Evolutionary conservation across 177 flowering plant genomes (phyloP).

Genomic region (Vitis hybrid): DNA sequence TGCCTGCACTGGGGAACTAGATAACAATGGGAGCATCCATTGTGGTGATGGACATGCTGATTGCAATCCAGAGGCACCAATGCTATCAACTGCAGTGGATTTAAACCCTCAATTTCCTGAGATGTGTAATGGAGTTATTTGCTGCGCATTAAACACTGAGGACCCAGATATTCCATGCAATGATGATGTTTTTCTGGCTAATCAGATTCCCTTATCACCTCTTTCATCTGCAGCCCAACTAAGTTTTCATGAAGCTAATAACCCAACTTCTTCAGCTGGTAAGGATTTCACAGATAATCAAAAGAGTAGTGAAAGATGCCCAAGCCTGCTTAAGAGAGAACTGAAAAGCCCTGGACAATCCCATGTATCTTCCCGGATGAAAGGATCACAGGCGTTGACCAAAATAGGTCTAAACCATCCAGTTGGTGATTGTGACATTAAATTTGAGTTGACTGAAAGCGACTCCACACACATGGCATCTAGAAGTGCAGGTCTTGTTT

Average conservation of each 20-base stretch:
- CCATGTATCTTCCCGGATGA: constrained; percentile 21
- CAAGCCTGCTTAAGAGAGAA: constrained; percentile 20
- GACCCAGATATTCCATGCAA: constrained; percentile 82
- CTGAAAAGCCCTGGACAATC: constrained; percentile 21
- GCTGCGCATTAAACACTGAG: constrained; percentile 71
- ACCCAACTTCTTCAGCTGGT: constrained; percentile 18
- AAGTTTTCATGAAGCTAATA: constrained; percentile 16
- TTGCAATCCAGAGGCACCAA: constrained; percentile 26
- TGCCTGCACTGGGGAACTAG: constrained; percentile 22
- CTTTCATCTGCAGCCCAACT: constrained; percentile 18
- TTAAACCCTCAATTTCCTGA: constrained; percentile 31
- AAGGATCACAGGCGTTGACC: constrained; percentile 21
- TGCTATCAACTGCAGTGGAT: constrained; percentile 22
- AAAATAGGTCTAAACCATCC: constrained; percentile 20
- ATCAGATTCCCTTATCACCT: constrained; percentile 17
- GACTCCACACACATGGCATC: constrained; percentile 11
- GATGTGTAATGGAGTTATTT: constrained; percentile 36
- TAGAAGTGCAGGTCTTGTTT: constrained; percentile 15
- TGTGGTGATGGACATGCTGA: constrained; percentile 10
- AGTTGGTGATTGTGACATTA: constrained; percentile 17
- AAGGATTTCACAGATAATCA: constrained; percentile 22
- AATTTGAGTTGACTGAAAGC: constrained; percentile 31
- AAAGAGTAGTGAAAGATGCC: constrained; percentile 27
- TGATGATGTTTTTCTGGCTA: constrained; percentile 57
- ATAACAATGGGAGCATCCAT: constrained; percentile 12